These are phyloP conservation scores for Eimeria acervulina DNA, from an alignment of 169 alveolate genomes.

Conservation along the genomic window DNA sequence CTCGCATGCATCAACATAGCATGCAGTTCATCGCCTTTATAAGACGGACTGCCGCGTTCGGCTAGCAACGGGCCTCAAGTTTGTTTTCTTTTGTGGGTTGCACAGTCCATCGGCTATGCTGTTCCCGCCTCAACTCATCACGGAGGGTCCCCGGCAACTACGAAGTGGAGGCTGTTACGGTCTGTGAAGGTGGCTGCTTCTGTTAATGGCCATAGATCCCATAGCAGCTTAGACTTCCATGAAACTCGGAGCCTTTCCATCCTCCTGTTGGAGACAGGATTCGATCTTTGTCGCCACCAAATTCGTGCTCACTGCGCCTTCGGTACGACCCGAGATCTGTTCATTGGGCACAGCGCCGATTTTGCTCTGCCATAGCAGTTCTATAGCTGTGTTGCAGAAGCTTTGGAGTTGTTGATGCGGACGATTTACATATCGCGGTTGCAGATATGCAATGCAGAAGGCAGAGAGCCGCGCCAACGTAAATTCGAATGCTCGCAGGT, in stretches of 20 bases:
- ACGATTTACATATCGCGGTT: neutral
- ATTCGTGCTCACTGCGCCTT: conserved; percentile 62
- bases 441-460: neutral
- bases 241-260: conserved; percentile 3
- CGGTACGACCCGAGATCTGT: neutral
- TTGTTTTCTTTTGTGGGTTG: neutral
- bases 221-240: neutral
- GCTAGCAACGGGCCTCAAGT: neutral
- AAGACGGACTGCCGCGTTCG: neutral
- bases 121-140: neutral
- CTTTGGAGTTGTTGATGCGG: neutral
- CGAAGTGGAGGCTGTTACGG: conserved; percentile 8
- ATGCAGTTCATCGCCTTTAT: too few species aligned
- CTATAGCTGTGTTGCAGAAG: neutral
- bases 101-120: conserved; percentile 47
- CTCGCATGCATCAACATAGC: neutral
- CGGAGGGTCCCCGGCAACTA: conserved; percentile 15
- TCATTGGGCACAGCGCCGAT: neutral
- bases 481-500: neutral
- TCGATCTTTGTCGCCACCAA: neutral
- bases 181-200: neutral
- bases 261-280: conserved; percentile 24
- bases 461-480: neutral
- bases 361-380: neutral
- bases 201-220: neutral